phyloP scores from a whole-genome alignment of 164 flowering plant genomes.

The Magnolia officinalis region DNA sequence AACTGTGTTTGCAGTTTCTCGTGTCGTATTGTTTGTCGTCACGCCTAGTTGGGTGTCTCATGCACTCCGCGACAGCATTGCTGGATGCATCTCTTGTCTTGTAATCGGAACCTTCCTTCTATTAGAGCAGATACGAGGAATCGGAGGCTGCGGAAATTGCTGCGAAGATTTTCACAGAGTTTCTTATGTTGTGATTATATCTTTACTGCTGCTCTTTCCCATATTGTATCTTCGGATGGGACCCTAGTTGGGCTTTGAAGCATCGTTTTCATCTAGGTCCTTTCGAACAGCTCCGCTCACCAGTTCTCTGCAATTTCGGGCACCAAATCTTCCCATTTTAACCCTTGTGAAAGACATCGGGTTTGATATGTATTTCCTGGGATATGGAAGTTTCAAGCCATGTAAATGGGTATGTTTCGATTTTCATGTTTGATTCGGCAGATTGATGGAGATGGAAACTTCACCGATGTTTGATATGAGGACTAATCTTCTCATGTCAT shows the following conservation, averaged over 20 bases:
- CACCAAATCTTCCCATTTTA: no score
- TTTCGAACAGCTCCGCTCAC: neutral
- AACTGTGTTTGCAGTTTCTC: slow-evolving; percentile 31
- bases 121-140: slow-evolving; percentile 23
- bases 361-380: no score
- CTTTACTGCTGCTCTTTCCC: slow-evolving; percentile 18
- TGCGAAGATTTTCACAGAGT: slow-evolving; percentile 9
- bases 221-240: neutral
- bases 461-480: no score
- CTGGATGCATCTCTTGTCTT: slow-evolving; percentile 34
- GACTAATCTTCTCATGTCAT: no score
- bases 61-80: slow-evolving; percentile 30
- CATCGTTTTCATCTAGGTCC: neutral
- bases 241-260: neutral
- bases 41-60: slow-evolving; percentile 33
- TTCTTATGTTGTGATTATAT: slow-evolving; percentile 21
- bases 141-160: slow-evolving; percentile 17
- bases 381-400: no score
- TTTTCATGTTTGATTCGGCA: no score
- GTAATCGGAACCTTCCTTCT: slow-evolving; percentile 22
- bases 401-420: no score
- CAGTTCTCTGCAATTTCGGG: no score
- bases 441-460: no score
- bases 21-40: slow-evolving; percentile 38
- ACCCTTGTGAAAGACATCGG: no score